Conservation (phyloP, 306 rosid genomes). For the Quercus robur region DNA sequence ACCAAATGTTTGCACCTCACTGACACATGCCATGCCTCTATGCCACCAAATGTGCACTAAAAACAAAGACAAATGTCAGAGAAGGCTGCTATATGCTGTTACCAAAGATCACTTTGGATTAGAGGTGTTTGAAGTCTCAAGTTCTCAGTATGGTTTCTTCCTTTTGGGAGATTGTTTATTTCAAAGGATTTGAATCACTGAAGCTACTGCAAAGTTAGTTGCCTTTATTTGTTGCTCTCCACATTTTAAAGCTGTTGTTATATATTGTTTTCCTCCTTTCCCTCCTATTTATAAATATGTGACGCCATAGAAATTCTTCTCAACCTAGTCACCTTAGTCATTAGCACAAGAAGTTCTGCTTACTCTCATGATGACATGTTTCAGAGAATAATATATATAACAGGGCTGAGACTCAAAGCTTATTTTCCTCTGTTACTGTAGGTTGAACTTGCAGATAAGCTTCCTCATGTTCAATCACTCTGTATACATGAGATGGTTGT, state of each 20-base stretch:
- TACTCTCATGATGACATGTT: not conserved
- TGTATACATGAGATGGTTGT: constrained; percentile 94
- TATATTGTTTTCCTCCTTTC: not conserved
- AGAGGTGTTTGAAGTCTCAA: not conserved
- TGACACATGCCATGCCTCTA: not conserved
- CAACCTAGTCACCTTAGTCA: not conserved
- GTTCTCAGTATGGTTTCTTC: not conserved
- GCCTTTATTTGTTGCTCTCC: not conserved
- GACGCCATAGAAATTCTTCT: not conserved
- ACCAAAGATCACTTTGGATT: not conserved
- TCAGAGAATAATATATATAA: not conserved
- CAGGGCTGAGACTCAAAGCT: not conserved
- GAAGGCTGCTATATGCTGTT: not conserved
- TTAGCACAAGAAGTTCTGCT: not conserved
- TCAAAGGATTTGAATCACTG: not conserved
- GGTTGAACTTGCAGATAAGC: constrained; percentile 98
- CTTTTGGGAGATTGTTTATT: not conserved
- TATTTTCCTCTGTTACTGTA: constrained; percentile 27
- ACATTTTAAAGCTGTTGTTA: not conserved
- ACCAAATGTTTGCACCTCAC: not conserved
- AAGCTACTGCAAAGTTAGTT: not conserved
- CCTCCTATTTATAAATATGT: not conserved
- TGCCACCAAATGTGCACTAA: not conserved
- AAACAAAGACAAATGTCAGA: not conserved
- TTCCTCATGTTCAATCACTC: constrained; percentile 95